Evolutionary conservation across 257 asterid genomes (phyloP).

Genomic region (Perilla frutescens): DNA sequence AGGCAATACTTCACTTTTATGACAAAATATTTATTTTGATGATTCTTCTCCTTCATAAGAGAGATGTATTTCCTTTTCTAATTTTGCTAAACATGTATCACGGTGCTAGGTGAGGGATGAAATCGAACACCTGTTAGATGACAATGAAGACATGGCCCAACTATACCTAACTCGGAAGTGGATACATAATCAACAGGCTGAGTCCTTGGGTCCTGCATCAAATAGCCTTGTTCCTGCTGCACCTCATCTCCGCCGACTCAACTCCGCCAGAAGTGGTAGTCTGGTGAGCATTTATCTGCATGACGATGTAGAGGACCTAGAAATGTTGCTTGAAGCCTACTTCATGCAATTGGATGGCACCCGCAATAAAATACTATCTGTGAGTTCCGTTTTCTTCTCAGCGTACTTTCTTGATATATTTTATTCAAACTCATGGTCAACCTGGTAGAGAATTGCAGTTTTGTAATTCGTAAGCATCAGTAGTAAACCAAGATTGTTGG

Average conservation of each 20-base stretch:
- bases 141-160: conserved; percentile 95
- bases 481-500: too few relatives aligned
- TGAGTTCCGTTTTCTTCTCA: conserved; percentile 45
- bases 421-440: too few relatives aligned
- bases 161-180: conserved; percentile 86
- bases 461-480: too few relatives aligned
- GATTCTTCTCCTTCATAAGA: conserved; percentile 2
- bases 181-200: conserved; percentile 81
- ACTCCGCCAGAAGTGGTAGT: conserved; percentile 81
- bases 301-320: conserved; percentile 90
- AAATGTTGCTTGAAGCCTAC: conserved; percentile 98
- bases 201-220: conserved; percentile 53
- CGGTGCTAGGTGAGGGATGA: conserved; percentile 90
- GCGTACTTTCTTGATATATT: neutral
- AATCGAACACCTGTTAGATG: conserved; percentile 97
- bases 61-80: neutral
- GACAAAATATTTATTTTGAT: conserved; percentile 1
- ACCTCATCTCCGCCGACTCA: conserved; percentile 65
- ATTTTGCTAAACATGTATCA: conserved; percentile 21
- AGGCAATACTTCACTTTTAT: neutral
- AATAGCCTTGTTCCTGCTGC: conserved; percentile 57
- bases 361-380: conserved; percentile 96
- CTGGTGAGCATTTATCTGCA: conserved; percentile 66
- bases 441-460: too few relatives aligned
- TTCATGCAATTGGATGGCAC: conserved; percentile 97